These are phyloP conservation scores for Mortierella sp. DNA, from an alignment of 371 early-diverging fungal species.

Conservation along the genomic window DNA sequence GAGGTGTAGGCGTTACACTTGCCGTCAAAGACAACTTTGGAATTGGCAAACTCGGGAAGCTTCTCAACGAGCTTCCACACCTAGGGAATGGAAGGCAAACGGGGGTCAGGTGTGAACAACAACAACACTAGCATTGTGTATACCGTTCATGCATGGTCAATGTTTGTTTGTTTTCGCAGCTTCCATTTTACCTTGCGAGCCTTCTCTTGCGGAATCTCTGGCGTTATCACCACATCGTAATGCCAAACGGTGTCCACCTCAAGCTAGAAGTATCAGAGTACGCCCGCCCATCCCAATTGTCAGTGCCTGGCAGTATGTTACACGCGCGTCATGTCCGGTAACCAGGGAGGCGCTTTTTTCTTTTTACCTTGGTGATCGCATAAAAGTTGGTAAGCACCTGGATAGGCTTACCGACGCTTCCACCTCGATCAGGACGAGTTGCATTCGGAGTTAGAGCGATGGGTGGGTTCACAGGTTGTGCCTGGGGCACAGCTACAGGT, in stretches of 20 bases:
- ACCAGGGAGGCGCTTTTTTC: background rate
- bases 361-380: conserved; percentile 36
- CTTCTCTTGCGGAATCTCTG: conserved; percentile 53
- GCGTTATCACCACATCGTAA: conserved; percentile 43
- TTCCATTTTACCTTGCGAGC: conserved; percentile 48
- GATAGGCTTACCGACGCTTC: conserved; percentile 12
- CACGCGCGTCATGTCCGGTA: no score
- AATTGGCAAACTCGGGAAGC: conserved; percentile 38
- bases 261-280: conserved; percentile 9
- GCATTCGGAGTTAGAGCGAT: conserved; percentile 28
- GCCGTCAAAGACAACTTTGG: conserved; percentile 61
- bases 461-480: background rate
- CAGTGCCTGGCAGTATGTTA: background rate
- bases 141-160: background rate
- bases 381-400: conserved; percentile 35
- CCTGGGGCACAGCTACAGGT: background rate
- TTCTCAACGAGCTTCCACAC: conserved; percentile 61
- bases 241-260: conserved; percentile 40
- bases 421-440: conserved; percentile 32
- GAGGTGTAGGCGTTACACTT: conserved; percentile 60
- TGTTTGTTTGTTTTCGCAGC: background rate
- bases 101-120: background rate
- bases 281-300: background rate
- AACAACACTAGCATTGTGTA: no score
- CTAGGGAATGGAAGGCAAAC: conserved; percentile 2